These are phyloP conservation scores for Logfia minima DNA, from an alignment of 129 eudicot genomes.

Conservation along the genomic window DNA sequence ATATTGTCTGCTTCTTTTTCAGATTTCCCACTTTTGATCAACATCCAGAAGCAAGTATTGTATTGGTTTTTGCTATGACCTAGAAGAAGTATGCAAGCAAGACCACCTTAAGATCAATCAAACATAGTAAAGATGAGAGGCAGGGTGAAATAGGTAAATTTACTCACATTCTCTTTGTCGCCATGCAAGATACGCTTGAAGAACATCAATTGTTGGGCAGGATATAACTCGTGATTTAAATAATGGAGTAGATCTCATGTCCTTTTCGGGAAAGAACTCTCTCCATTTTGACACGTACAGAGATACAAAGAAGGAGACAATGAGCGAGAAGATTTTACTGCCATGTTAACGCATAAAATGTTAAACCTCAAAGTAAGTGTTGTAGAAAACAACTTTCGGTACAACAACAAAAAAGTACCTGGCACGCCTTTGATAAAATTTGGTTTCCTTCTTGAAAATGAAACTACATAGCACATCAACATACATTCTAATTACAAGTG, in stretches of 20 bases:
- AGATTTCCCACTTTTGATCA: conserved; percentile 56
- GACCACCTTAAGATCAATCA: background rate
- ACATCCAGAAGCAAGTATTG: conserved; percentile 74
- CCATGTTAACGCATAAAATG: conserved; percentile 29
- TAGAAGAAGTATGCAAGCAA: conserved; percentile 26
- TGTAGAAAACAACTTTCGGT: conserved; percentile 8
- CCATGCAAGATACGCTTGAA: conserved; percentile 85
- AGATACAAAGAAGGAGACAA: conserved; percentile 75
- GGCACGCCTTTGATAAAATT: conserved; percentile 80
- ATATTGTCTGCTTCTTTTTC: conserved; percentile 65
- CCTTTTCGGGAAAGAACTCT: conserved; percentile 54
- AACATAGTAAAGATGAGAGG: conserved; percentile 4
- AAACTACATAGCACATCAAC: conserved; percentile 48
- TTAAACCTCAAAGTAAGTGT: background rate
- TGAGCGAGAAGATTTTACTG: conserved; percentile 87
- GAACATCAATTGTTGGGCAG: conserved; percentile 78
- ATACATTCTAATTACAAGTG: background rate
- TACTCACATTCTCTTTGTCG: conserved; percentile 80
- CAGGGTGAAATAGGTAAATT: background rate
- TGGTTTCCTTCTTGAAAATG: conserved; percentile 65
- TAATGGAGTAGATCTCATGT: conserved; percentile 58
- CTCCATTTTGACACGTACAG: conserved; percentile 66
- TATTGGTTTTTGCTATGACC: conserved; percentile 68
- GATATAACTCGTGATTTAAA: conserved; percentile 58
- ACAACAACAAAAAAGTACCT: conserved; percentile 38